Evolutionary conservation across 352 stramenopile species (phyloP).

Genomic region (Phytophthora colocasiae): DNA sequence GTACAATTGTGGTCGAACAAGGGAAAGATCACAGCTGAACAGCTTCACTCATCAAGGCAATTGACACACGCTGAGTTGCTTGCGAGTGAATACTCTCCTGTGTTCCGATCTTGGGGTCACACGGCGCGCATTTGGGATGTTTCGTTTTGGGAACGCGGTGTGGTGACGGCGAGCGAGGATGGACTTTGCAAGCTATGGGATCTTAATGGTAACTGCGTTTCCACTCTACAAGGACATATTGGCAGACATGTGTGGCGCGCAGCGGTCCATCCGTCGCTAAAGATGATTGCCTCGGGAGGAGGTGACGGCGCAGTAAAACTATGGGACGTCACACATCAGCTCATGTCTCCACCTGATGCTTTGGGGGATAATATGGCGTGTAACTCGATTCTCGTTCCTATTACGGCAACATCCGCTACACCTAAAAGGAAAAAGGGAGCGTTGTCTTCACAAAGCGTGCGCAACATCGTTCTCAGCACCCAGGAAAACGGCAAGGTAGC

Average conservation of each 20-base stretch:
- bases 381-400: conserved; percentile 34
- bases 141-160: conserved; percentile 57
- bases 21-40: conserved; percentile 9
- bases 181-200: conserved; percentile 80
- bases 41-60: conserved; percentile 12
- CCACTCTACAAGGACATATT: conserved; percentile 77
- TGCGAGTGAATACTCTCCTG: conserved; percentile 44
- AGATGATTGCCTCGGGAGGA: conserved; percentile 73
- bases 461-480: conserved; percentile 56
- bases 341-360: conserved; percentile 47
- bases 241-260: conserved; percentile 84
- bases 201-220: conserved; percentile 61
- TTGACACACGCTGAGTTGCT: conserved; percentile 24
- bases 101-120: conserved; percentile 85
- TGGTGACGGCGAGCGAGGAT: conserved; percentile 82
- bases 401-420: conserved; percentile 5
- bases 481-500: conserved; percentile 34
- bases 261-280: conserved; percentile 55
- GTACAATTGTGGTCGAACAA: conserved; percentile 83
- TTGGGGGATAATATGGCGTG: conserved; percentile 14
- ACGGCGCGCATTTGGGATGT: conserved; percentile 88
- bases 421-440: conserved; percentile 42
- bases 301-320: conserved; percentile 84
- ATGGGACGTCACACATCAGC: conserved; percentile 71
- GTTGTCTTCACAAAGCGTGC: conserved; percentile 49